Percentiles rank a stretch among this genome's conserved stretches.
These are phyloP conservation scores for Eimeria brunetti DNA, from an alignment of 169 alveolate species.

Conservation along the genomic window DNA sequence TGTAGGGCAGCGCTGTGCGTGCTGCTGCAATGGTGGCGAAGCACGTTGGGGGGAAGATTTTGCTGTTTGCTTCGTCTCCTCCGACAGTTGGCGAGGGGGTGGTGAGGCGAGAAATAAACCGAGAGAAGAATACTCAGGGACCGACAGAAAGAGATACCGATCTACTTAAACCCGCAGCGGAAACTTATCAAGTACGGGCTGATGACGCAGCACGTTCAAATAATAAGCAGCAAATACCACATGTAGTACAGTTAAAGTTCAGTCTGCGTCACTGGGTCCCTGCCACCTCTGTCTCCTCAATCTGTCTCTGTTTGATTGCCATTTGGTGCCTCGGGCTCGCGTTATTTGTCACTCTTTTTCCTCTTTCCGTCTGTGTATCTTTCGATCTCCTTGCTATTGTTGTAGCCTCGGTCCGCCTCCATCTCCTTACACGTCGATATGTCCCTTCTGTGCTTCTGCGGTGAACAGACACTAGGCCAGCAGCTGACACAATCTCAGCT, in stretches of 20 bases:
- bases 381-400: background rate
- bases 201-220: background rate
- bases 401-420: background rate
- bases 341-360: too few species aligned
- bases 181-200: conserved; percentile 81
- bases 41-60: conserved; percentile 96
- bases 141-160: conserved; percentile 87
- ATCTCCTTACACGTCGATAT: background rate
- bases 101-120: conserved; percentile 81
- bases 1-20: conserved; percentile 92
- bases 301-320: too few species aligned
- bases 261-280: too few species aligned
- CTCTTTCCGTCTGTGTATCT: background rate
- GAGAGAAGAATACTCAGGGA: conserved; percentile 77
- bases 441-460: conserved; percentile 14
- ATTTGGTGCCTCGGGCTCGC: too few species aligned
- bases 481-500: conserved; percentile 88
- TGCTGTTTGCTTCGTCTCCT: conserved; percentile 88
- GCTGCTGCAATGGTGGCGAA: conserved; percentile 95
- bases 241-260: too few species aligned
- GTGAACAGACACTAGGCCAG: conserved; percentile 54
- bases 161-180: conserved; percentile 86
- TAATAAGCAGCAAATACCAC: too few species aligned
- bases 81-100: conserved; percentile 89
- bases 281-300: too few species aligned